Conservation (phyloP, 2,329 filamentous ascomycete species). For the Beauveria asiatica region DNA sequence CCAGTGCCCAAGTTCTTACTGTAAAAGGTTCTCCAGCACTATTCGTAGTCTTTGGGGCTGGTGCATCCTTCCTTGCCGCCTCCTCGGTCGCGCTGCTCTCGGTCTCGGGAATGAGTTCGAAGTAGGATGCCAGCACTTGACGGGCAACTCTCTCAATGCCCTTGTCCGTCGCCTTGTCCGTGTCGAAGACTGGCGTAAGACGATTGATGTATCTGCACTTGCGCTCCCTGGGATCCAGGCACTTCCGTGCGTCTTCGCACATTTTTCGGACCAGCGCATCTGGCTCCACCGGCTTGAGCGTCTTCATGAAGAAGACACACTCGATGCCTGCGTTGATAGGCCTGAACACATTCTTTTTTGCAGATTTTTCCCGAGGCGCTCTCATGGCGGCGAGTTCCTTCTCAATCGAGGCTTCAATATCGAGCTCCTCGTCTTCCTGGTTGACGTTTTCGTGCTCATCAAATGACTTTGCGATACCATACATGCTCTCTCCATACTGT, state of each 20-base stretch:
- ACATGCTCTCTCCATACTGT: slow-evolving; percentile 58
- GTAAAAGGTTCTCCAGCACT: slow-evolving; percentile 24
- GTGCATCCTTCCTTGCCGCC: neutral
- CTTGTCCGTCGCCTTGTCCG: slow-evolving; percentile 58
- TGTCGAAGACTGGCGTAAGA: slow-evolving; percentile 42
- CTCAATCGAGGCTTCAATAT: slow-evolving; percentile 65
- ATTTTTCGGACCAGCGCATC: slow-evolving; percentile 45
- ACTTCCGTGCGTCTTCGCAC: slow-evolving; percentile 43
- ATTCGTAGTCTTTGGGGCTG: slow-evolving; percentile 6
- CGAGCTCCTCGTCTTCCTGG: slow-evolving; percentile 40
- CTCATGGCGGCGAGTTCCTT: slow-evolving; percentile 62
- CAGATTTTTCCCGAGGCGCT: slow-evolving; percentile 28
- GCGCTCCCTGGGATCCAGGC: slow-evolving; percentile 32
- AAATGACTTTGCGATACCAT: slow-evolving; percentile 36
- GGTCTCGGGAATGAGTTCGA: slow-evolving; percentile 33
- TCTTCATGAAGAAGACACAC: slow-evolving; percentile 56
- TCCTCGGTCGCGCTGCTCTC: slow-evolving; percentile 13
- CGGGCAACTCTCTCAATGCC: slow-evolving; percentile 58
- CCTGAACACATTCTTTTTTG: slow-evolving; percentile 40
- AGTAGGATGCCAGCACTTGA: slow-evolving; percentile 54
- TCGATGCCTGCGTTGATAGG: slow-evolving; percentile 48
- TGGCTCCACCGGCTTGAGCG: slow-evolving; percentile 45
- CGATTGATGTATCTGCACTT: slow-evolving; percentile 52
- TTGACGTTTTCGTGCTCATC: slow-evolving; percentile 25
- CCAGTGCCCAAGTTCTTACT: slow-evolving; percentile 29